These are phyloP conservation scores for Debaryomycetaceae sp. DNA, from an alignment of 1,139 yeast genomes.

Conservation along the genomic window DNA sequence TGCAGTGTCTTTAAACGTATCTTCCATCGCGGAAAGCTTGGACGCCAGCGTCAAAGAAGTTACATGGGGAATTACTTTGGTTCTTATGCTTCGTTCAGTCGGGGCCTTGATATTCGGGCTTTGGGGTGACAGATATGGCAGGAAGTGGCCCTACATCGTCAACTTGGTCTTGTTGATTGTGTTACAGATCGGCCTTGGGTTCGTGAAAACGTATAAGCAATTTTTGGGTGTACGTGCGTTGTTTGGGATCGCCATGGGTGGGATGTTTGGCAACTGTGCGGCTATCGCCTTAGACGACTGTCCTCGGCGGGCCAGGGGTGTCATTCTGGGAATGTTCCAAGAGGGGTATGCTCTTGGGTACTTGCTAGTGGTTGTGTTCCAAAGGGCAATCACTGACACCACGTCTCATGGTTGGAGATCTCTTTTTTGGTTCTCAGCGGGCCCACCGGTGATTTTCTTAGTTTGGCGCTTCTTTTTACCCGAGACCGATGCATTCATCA, in stretches of 20 bases:
- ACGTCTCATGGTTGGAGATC: constrained; percentile 36
- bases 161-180: constrained; percentile 28
- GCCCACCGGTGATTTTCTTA: constrained; percentile 36
- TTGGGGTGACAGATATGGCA: constrained; percentile 34
- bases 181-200: constrained; percentile 39
- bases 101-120: constrained; percentile 38
- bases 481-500: constrained; percentile 34
- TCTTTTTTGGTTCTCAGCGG: constrained; percentile 41
- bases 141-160: constrained; percentile 35
- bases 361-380: constrained; percentile 38
- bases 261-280: constrained; percentile 35
- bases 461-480: constrained; percentile 33
- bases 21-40: constrained; percentile 26
- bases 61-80: constrained; percentile 43
- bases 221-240: constrained; percentile 38
- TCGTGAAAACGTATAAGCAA: constrained; percentile 32
- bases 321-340: constrained; percentile 39
- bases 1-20: constrained; percentile 31
- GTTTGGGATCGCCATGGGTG: constrained; percentile 44
- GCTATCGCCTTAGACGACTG: constrained; percentile 38
- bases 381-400: constrained; percentile 34
- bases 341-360: constrained; percentile 45
- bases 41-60: constrained; percentile 23
- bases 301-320: constrained; percentile 34
- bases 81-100: constrained; percentile 41